These are phyloP conservation scores for Ceratocystis smalleyi DNA, from an alignment of 2,329 filamentous ascomycete genomes.

Conservation along the genomic window DNA sequence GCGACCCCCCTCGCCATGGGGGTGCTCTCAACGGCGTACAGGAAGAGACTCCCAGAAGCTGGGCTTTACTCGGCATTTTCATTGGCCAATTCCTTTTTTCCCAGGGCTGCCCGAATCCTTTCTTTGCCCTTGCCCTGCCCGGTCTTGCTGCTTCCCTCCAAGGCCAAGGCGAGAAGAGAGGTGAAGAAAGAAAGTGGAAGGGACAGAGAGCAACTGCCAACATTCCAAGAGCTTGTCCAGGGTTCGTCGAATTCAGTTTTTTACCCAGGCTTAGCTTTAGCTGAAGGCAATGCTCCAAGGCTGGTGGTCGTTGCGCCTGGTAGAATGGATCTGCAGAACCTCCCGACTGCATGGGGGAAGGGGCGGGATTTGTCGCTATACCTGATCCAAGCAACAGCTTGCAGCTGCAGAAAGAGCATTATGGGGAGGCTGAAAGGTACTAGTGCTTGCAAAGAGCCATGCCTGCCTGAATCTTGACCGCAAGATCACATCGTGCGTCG, in stretches of 20 bases:
- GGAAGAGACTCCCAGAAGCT: too few species aligned
- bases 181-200: too few species aligned
- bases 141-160: neutral
- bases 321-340: constrained; percentile 1
- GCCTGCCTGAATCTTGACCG: neutral
- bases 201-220: neutral
- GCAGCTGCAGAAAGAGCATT: neutral
- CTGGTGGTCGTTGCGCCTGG: neutral
- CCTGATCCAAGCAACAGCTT: neutral
- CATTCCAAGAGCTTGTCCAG: neutral
- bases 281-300: neutral
- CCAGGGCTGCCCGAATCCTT: neutral
- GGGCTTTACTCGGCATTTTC: neutral
- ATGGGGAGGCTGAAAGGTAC: neutral
- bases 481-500: neutral
- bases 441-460: neutral
- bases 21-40: too few species aligned
- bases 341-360: neutral
- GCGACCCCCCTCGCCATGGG: too few species aligned
- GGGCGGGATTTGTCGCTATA: neutral
- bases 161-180: neutral
- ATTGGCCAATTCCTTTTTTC: neutral
- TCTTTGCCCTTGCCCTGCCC: neutral
- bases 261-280: neutral
- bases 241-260: neutral